Conservation (phyloP, 495 filamentous ascomycete genomes). For the Penicillium alfredii region DNA sequence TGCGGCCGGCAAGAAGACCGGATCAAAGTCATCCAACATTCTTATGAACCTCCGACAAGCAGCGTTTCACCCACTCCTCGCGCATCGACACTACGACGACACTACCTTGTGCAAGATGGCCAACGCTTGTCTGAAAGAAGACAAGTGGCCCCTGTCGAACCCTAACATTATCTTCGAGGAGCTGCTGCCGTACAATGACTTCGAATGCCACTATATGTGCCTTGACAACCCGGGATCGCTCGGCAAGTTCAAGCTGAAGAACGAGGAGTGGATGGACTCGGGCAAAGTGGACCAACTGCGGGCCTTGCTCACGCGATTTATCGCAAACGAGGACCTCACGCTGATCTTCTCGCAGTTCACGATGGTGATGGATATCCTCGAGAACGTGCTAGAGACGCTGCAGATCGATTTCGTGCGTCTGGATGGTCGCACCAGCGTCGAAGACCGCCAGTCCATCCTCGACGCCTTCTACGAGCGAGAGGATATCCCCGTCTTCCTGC, state of each 20-base stretch:
- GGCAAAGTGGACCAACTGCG: slow-evolving; percentile 79
- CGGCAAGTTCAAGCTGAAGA: slow-evolving; percentile 60
- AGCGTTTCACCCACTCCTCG: slow-evolving; percentile 85
- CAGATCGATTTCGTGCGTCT: slow-evolving; percentile 71
- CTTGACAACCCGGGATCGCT: slow-evolving; percentile 61
- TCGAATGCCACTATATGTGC: slow-evolving; percentile 77
- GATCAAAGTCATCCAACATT: slow-evolving; percentile 60
- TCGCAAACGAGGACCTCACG: slow-evolving; percentile 74
- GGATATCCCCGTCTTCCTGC: slow-evolving; percentile 86
- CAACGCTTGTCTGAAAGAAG: slow-evolving; percentile 62
- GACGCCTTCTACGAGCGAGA: slow-evolving; percentile 73
- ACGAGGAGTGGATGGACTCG: slow-evolving; percentile 83
- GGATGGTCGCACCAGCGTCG: slow-evolving; percentile 78
- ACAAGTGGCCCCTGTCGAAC: slow-evolving; percentile 52
- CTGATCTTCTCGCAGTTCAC: slow-evolving; percentile 94
- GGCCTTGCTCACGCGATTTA: slow-evolving; percentile 64
- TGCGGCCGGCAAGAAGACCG: slow-evolving; percentile 50
- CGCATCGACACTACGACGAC: slow-evolving; percentile 72
- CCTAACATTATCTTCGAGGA: slow-evolving; percentile 65
- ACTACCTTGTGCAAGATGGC: slow-evolving; percentile 69
- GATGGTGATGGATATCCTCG: slow-evolving; percentile 82
- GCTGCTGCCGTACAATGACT: slow-evolving; percentile 69
- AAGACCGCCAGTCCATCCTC: slow-evolving; percentile 72
- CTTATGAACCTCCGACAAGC: slow-evolving; percentile 91
- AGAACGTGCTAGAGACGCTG: slow-evolving; percentile 71